Conservation (phyloP, 1,284 basidiomycete species). For the Pterulicium gracile region DNA sequence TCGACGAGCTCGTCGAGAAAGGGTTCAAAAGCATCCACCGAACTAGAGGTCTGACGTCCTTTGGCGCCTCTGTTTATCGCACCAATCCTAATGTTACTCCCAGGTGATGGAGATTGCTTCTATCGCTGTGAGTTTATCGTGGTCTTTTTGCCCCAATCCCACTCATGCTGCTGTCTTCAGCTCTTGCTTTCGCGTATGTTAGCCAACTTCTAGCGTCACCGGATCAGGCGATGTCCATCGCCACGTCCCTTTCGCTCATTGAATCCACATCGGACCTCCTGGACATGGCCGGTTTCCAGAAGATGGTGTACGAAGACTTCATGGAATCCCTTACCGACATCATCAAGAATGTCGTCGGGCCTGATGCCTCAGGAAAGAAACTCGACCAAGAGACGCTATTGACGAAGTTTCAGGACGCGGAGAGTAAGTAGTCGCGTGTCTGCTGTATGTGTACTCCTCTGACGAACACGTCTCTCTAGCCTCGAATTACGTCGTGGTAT, state of each 20-base stretch:
- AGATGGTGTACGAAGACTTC: slow-evolving; percentile 49
- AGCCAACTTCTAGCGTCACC: slow-evolving; percentile 40
- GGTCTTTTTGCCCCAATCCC: slow-evolving; percentile 4
- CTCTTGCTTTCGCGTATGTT: slow-evolving; percentile 60
- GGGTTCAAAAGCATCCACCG: slow-evolving; percentile 59
- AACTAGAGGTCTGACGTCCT: slow-evolving; percentile 47
- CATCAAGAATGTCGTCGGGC: slow-evolving; percentile 29
- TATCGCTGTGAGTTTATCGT: slow-evolving; percentile 48
- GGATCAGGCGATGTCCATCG: slow-evolving; percentile 35
- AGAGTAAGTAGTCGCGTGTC: neutral
- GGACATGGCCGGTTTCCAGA: slow-evolving; percentile 54
- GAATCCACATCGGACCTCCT: slow-evolving; percentile 43
- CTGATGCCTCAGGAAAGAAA: slow-evolving; percentile 24
- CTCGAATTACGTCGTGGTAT: slow-evolving; percentile 65
- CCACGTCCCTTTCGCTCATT: slow-evolving; percentile 41
- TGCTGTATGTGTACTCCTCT: neutral
- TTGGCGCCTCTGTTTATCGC: slow-evolving; percentile 10
- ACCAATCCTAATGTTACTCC: slow-evolving; percentile 6
- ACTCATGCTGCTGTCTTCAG: slow-evolving; percentile 30
- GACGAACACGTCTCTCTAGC: slow-evolving; percentile 23
- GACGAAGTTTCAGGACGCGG: slow-evolving; percentile 28
- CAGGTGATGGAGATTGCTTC: slow-evolving; percentile 75
- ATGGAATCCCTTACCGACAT: slow-evolving; percentile 37
- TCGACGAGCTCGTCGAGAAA: slow-evolving; percentile 43
- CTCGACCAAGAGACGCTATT: slow-evolving; percentile 32